Conservation (phyloP, 495 filamentous ascomycete genomes). For the Penicillium atrosanguineum region DNA sequence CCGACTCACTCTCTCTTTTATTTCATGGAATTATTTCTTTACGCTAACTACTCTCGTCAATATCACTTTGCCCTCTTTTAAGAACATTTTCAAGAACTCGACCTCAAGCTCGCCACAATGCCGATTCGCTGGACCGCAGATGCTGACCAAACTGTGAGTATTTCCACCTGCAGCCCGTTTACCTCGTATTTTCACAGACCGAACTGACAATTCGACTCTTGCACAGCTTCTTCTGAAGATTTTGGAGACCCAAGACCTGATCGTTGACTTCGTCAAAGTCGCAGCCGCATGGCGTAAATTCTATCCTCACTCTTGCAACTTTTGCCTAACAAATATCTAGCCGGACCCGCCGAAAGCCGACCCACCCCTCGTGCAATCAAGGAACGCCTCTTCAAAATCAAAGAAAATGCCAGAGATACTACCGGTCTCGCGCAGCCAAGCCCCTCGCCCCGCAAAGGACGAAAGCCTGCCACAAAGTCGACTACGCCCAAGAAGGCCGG, state of each 20-base stretch:
- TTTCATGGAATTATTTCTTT: too few species aligned
- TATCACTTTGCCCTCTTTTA: too few species aligned
- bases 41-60: too few species aligned
- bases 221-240: slow-evolving; percentile 47
- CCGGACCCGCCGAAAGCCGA: background rate
- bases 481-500: background rate
- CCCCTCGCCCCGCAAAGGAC: background rate
- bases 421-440: background rate
- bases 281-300: slow-evolving; percentile 47
- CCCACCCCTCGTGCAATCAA: slow-evolving; percentile 50
- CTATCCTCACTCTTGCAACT: background rate
- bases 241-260: slow-evolving; percentile 42
- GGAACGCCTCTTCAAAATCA: slow-evolving; percentile 46
- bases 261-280: slow-evolving; percentile 37
- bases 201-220: background rate
- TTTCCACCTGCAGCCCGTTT: too few species aligned
- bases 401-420: slow-evolving; percentile 10
- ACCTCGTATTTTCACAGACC: background rate
- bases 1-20: too few species aligned
- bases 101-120: background rate
- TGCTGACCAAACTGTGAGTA: slow-evolving; percentile 13
- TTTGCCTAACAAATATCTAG: background rate
- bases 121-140: slow-evolving; percentile 7
- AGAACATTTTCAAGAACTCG: too few species aligned
- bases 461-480: background rate